Evolutionary conservation across 495 filamentous ascomycete species (phyloP).

Genomic region (Xylaria telfairii): DNA sequence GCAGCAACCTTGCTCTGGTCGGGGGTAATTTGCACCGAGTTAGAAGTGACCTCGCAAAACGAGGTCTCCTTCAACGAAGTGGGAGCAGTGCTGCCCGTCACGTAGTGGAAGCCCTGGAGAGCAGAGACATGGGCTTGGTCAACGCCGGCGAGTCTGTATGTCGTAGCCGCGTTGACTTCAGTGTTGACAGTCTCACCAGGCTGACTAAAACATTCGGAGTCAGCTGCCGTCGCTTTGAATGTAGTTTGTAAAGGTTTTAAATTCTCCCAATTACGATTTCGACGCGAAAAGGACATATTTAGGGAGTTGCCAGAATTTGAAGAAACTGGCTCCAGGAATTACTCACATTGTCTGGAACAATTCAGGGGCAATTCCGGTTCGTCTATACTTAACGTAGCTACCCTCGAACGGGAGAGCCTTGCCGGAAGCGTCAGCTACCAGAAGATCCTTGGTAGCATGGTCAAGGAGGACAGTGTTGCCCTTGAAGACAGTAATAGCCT

Average conservation of each 20-base stretch:
- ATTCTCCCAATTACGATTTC: background rate
- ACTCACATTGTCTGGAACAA: constrained; percentile 36
- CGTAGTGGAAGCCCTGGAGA: constrained; percentile 38
- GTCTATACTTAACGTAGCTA: constrained; percentile 39
- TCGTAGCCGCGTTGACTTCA: constrained; percentile 35
- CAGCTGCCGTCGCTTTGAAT: background rate
- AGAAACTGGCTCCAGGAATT: background rate
- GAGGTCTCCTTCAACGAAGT: constrained; percentile 25
- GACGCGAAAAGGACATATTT: background rate
- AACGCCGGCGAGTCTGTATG: constrained; percentile 34
- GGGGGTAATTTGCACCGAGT: constrained; percentile 31
- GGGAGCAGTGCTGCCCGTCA: constrained; percentile 33
- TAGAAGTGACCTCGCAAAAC: constrained; percentile 33
- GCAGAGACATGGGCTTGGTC: constrained; percentile 29
- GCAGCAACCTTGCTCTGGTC: constrained; percentile 32
- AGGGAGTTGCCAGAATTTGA: background rate
- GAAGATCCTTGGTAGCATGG: constrained; percentile 38
- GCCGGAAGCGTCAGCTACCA: constrained; percentile 32
- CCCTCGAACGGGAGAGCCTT: constrained; percentile 37
- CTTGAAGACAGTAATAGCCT: constrained; percentile 39
- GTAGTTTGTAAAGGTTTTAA: background rate
- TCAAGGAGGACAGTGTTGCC: constrained; percentile 40
- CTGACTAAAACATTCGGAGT: background rate
- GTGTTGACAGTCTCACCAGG: constrained; percentile 37
- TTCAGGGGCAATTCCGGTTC: constrained; percentile 27